A percentile compares a stretch with the other conserved stretches of the same genome.
Evolutionary conservation across 2,329 filamentous ascomycete species (phyloP).

Genomic region (Arthrinium phaeospermum): DNA sequence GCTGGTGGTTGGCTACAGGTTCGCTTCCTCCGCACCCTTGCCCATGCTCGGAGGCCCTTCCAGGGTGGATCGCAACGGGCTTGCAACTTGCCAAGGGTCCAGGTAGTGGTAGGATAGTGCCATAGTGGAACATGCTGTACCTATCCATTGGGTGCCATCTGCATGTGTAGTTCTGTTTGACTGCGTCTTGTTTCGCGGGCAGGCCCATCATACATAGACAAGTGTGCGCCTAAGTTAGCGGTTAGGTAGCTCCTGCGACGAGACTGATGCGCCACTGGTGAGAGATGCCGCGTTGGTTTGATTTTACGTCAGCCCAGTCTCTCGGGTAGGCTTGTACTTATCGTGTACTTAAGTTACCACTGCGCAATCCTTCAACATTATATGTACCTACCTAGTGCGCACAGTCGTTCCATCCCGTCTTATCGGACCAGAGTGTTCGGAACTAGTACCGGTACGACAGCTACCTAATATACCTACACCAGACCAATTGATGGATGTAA

Average conservation of each 20-base stretch:
- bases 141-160: not conserved
- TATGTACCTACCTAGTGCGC: not conserved
- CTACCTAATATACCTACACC: too few relatives aligned
- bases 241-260: conserved; percentile 1
- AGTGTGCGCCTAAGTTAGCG: not conserved
- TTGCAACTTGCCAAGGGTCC: not conserved
- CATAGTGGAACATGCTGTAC: not conserved
- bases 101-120: not conserved
- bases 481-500: not conserved
- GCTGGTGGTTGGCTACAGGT: not conserved
- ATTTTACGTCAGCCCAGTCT: not conserved
- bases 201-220: not conserved
- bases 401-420: not conserved
- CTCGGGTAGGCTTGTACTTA: not conserved
- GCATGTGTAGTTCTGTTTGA: not conserved
- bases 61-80: conserved; percentile 10
- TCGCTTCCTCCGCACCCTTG: not conserved
- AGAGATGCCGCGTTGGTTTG: not conserved
- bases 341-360: not conserved
- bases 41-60: not conserved
- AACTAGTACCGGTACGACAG: not conserved
- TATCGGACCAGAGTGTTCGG: not conserved
- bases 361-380: not conserved
- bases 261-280: not conserved
- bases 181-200: not conserved